phyloP scores from a whole-genome alignment of 805 yeast species.

The Komagataella ulmi region DNA sequence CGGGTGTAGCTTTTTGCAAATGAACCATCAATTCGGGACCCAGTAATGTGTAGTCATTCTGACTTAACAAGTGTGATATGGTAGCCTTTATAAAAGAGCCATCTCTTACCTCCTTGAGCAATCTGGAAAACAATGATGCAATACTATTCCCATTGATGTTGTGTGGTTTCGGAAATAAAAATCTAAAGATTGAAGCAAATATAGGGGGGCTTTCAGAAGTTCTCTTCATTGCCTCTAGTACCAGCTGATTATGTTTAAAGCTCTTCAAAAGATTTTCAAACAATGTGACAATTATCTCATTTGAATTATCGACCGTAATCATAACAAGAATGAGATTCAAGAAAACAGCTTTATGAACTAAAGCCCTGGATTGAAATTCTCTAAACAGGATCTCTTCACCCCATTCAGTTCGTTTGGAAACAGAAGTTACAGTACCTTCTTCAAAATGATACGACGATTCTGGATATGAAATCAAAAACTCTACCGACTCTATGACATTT shows the following conservation, averaged over 20 bases:
- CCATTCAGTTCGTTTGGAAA: background rate
- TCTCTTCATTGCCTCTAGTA: background rate
- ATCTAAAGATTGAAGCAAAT: constrained; percentile 2
- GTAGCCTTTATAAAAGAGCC: background rate
- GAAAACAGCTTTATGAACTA: constrained; percentile 8
- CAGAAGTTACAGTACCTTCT: background rate
- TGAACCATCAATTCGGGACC: background rate
- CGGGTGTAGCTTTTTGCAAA: background rate
- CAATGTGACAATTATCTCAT: constrained; percentile 11
- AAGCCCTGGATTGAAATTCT: background rate
- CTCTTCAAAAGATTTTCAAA: constrained; percentile 8
- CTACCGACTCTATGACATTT: background rate
- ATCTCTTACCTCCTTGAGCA: background rate
- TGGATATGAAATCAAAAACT: background rate
- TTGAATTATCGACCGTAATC: constrained; percentile 16
- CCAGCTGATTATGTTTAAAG: constrained; percentile 6
- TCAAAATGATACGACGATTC: background rate
- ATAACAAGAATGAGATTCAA: constrained; percentile 15
- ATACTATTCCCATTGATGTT: background rate
- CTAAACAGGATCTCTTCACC: background rate
- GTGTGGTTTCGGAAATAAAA: background rate
- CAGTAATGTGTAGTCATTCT: background rate
- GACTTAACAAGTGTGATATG: background rate
- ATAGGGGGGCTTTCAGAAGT: background rate
- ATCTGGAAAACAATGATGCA: background rate